These are phyloP conservation scores for Pseudopithomyces chartarum DNA, from an alignment of 2,329 filamentous ascomycete genomes.

Conservation along the genomic window DNA sequence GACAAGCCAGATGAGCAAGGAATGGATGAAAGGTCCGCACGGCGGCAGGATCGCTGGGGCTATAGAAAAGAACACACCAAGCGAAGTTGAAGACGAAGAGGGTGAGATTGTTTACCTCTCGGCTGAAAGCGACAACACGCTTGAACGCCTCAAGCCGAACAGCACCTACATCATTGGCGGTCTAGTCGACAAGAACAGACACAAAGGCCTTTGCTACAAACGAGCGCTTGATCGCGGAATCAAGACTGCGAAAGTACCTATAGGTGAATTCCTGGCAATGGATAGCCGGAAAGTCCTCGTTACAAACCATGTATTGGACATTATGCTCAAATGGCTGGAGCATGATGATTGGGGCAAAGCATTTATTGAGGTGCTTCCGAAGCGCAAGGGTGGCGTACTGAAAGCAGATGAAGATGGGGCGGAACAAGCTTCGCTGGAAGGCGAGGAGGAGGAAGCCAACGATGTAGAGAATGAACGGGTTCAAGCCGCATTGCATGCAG, in stretches of 20 bases:
- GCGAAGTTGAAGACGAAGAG: slow-evolving; percentile 29
- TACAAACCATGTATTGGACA: slow-evolving; percentile 95
- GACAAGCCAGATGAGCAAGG: slow-evolving; percentile 68
- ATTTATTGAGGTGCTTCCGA: slow-evolving; percentile 86
- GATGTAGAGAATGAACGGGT: not conserved
- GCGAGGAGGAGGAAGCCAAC: slow-evolving; percentile 11
- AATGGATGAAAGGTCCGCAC: slow-evolving; percentile 66
- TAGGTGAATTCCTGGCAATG: slow-evolving; percentile 95
- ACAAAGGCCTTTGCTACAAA: slow-evolving; percentile 93
- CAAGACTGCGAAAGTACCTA: slow-evolving; percentile 87
- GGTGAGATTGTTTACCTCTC: slow-evolving; percentile 83
- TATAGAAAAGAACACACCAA: slow-evolving; percentile 47
- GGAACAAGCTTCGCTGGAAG: slow-evolving; percentile 18
- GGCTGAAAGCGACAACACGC: slow-evolving; percentile 85
- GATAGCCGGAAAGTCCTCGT: slow-evolving; percentile 82
- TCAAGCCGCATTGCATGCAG: not conserved
- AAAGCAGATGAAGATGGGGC: slow-evolving; percentile 44
- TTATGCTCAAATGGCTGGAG: slow-evolving; percentile 93
- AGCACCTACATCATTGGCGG: slow-evolving; percentile 93
- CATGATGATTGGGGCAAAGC: slow-evolving; percentile 88
- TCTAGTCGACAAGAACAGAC: slow-evolving; percentile 91
- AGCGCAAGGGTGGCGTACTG: slow-evolving; percentile 80
- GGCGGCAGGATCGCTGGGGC: slow-evolving; percentile 66
- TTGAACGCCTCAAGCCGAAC: slow-evolving; percentile 82
- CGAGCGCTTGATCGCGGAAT: slow-evolving; percentile 76